Percentiles rank a stretch among this genome's conserved stretches.
Evolutionary conservation across 192 early-diverging fungal species (phyloP).

Genomic region (Dimargaris xerosporica): DNA sequence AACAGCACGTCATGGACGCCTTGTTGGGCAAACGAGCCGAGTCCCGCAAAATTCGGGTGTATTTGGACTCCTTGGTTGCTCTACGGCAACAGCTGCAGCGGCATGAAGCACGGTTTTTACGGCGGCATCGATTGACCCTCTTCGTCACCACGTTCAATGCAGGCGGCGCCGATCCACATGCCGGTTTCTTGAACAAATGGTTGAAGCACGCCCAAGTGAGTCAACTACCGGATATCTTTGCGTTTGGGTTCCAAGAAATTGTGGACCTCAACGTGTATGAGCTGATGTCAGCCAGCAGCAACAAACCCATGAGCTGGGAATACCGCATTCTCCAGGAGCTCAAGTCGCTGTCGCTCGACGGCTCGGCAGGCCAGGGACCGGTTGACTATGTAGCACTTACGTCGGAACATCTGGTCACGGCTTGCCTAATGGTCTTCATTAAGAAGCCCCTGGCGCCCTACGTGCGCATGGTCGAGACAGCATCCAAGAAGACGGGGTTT

Average conservation of each 20-base stretch:
- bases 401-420: conserved; percentile 79
- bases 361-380: conserved; percentile 15
- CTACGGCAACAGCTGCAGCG: conserved; percentile 1
- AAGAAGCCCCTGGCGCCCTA: conserved; percentile 44
- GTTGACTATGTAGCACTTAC: conserved; percentile 61
- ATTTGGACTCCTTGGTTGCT: conserved; percentile 10
- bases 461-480: conserved; percentile 70
- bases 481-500: conserved; percentile 84
- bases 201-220: conserved; percentile 20
- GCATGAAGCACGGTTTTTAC: neutral
- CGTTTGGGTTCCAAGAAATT: conserved; percentile 91
- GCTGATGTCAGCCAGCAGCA: conserved; percentile 46
- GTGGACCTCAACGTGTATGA: conserved; percentile 72
- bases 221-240: conserved; percentile 55
- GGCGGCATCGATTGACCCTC: neutral
- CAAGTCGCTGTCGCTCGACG: conserved; percentile 13
- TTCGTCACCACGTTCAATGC: conserved; percentile 12
- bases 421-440: conserved; percentile 78
- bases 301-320: conserved; percentile 33
- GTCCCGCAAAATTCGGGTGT: conserved; percentile 3
- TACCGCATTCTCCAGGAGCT: conserved; percentile 23
- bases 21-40: conserved; percentile 45
- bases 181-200: conserved; percentile 16
- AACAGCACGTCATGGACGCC: conserved; percentile 85
- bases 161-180: neutral